Evolutionary conservation across 2,329 filamentous ascomycete genomes (phyloP).

Genomic region (Canariomyces notabilis): DNA sequence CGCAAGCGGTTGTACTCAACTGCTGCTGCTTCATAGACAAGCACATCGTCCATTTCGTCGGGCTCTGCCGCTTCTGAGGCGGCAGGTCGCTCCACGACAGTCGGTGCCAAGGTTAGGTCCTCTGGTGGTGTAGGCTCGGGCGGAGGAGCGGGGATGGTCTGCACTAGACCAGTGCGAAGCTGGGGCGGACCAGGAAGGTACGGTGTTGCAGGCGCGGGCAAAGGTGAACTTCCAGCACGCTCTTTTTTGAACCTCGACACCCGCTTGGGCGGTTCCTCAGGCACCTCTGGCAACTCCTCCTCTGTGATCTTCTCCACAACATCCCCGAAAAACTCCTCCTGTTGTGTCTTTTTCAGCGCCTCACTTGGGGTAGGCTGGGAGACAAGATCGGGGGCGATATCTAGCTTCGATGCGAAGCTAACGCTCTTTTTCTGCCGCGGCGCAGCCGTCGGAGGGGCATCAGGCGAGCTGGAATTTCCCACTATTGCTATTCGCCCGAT

Average conservation of each 20-base stretch:
- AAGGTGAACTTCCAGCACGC: slow-evolving; percentile 22
- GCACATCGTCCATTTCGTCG: slow-evolving; percentile 65
- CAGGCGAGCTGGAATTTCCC: slow-evolving; percentile 1
- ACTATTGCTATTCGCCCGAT: slow-evolving; percentile 30
- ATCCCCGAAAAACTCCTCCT: slow-evolving; percentile 48
- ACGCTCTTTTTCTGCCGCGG: slow-evolving; percentile 61
- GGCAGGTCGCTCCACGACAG: slow-evolving; percentile 50
- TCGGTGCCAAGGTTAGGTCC: slow-evolving; percentile 54
- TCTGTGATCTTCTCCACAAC: slow-evolving; percentile 46
- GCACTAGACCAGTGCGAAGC: slow-evolving; percentile 37
- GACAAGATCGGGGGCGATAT: slow-evolving; percentile 52
- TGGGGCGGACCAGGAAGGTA: slow-evolving; percentile 41
- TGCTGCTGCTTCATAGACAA: slow-evolving; percentile 72
- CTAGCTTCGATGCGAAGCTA: slow-evolving; percentile 70
- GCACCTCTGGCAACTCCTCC: slow-evolving; percentile 20
- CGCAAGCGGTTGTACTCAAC: slow-evolving; percentile 78
- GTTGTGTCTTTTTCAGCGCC: slow-evolving; percentile 26
- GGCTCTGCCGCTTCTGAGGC: slow-evolving; percentile 36
- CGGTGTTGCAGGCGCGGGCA: slow-evolving; percentile 21
- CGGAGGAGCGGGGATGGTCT: slow-evolving; percentile 28
- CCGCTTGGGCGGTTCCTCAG: slow-evolving; percentile 32
- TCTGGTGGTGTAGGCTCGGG: slow-evolving; percentile 45
- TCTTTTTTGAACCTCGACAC: slow-evolving; percentile 50
- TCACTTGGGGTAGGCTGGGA: slow-evolving; percentile 2
- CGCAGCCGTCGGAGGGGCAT: not conserved